Evolutionary conservation across 768 basidiomycete genomes (phyloP), one percentile per base, ranked within the genome.

Genomic region (Rickenella mellea): DNA sequence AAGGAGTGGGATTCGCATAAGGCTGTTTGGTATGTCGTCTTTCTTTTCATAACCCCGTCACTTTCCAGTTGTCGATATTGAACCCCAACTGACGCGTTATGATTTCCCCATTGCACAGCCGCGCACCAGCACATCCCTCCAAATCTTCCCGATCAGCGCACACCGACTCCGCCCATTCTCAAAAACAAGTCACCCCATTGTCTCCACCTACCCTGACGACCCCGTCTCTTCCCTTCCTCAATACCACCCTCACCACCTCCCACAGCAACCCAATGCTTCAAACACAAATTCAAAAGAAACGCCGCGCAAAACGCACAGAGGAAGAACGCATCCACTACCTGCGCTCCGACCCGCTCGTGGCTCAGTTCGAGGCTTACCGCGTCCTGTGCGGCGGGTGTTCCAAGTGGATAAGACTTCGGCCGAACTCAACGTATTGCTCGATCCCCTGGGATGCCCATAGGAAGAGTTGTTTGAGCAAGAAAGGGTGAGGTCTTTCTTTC

Each of bases 381-480:
- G 83, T 87, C 26, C 68, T 86, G 8, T 87, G 85, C 58, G 80
- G 78, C 35, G 76, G 73, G 4, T 89, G 85, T 62, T 79, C 86
- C 58, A 87, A 85, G 56, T 88, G 85, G 85, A 86, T 88, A 48
- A 71, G 86, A 12, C 67, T 88, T n/a, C 71, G 85, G 6, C 83
- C 84, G 32, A 89, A 89, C 57, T 87, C 84, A 41, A 87, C 84
- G 0, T 89, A 86, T 52, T 89, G 85, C 53, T 82, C 78, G n/a
- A 87, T 88, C 41, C 85, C 85, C 0, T 88, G 85, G 85, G 83
- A 87, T 55, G 84, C 85, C 3, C 85, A 88, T 54, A 67, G 85
- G 30, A 87, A 85, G 64, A 83, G 81, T 55, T 87, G 84, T 60
- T 61, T 88, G 35, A 77, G 82, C 1, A 86, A 83, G 65, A 83